phyloP scores from a whole-genome alignment of 148 eudicot genomes.

The Oxyria digyna region DNA sequence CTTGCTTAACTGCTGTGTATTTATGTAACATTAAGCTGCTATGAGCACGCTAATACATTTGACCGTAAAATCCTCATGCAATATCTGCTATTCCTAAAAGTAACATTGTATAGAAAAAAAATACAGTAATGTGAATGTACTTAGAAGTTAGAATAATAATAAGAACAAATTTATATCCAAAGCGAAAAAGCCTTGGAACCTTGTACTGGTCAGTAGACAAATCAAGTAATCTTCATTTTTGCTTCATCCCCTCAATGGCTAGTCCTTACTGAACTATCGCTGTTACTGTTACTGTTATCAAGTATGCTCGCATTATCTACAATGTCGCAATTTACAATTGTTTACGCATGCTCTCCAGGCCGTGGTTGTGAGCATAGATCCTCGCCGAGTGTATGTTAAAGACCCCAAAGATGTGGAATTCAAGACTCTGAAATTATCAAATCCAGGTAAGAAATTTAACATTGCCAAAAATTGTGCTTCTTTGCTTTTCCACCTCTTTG shows the following conservation, averaged over 20 bases:
- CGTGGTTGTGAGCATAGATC: conserved; percentile 97
- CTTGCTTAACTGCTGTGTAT: background rate
- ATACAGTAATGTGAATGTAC: background rate
- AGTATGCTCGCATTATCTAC: background rate
- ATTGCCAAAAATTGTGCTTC: conserved; percentile 3
- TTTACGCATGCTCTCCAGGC: conserved; percentile 37
- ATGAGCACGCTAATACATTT: background rate
- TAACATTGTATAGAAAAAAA: background rate
- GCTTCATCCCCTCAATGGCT: background rate
- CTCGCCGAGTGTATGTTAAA: conserved; percentile 73
- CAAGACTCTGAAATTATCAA: conserved; percentile 51
- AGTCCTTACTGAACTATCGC: background rate
- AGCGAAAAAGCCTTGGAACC: background rate
- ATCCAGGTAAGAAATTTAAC: conserved; percentile 41
- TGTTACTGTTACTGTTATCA: background rate
- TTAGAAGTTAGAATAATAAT: background rate
- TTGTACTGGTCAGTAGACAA: background rate
- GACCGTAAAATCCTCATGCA: background rate
- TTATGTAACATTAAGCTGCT: background rate
- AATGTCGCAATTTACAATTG: background rate
- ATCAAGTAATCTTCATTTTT: background rate
- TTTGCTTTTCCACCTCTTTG: background rate
- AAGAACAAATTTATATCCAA: background rate
- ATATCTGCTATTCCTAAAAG: background rate
- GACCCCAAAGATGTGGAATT: conserved; percentile 52